Conservation (phyloP, 1,284 basidiomycete genomes). For the Cerioporus squamosus region DNA sequence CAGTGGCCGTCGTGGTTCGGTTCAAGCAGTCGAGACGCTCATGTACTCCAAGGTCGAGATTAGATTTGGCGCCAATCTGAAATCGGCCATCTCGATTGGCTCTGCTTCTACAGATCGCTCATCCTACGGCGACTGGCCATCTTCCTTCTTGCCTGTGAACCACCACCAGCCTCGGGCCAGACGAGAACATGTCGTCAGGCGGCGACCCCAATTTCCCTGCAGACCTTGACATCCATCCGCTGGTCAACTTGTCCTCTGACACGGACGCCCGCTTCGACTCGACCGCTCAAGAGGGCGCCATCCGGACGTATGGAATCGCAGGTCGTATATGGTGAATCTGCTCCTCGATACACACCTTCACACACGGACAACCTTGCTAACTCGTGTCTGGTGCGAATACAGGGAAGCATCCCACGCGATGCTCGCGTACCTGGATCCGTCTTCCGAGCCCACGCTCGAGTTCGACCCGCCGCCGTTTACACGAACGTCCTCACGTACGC, state of each 20-base stretch:
- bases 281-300: slow-evolving; percentile 60
- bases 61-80: slow-evolving; percentile 15
- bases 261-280: slow-evolving; percentile 42
- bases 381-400: slow-evolving; percentile 5
- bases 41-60: background rate
- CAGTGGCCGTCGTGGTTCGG: background rate
- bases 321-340: slow-evolving; percentile 71
- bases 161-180: background rate
- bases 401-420: slow-evolving; percentile 80
- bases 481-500: background rate
- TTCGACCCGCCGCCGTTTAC: slow-evolving; percentile 61
- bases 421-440: slow-evolving; percentile 54
- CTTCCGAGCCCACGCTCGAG: slow-evolving; percentile 29
- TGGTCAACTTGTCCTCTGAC: slow-evolving; percentile 13
- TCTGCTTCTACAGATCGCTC: slow-evolving; percentile 4
- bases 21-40: background rate
- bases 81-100: slow-evolving; percentile 14
- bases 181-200: slow-evolving; percentile 2
- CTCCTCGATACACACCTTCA: slow-evolving; percentile 1
- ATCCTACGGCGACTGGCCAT: no score
- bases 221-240: slow-evolving; percentile 32
- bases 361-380: background rate
- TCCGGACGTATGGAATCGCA: slow-evolving; percentile 73
- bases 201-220: slow-evolving; percentile 34
- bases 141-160: background rate